These are phyloP conservation scores for Claviceps africana DNA, from an alignment of 2,329 filamentous ascomycete genomes.

Conservation along the genomic window DNA sequence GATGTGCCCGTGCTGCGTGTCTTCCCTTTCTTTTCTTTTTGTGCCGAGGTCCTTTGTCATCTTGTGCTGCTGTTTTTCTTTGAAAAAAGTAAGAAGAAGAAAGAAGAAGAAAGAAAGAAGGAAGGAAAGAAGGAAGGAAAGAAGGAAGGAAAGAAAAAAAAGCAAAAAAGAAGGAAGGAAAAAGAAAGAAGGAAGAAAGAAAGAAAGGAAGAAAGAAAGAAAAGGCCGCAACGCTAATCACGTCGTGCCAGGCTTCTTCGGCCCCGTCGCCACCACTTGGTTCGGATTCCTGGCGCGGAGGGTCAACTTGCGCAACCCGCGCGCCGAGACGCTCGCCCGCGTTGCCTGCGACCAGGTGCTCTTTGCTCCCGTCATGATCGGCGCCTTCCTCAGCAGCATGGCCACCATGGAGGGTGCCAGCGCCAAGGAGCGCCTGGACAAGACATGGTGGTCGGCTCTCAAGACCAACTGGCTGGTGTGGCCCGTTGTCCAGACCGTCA, in stretches of 20 bases:
- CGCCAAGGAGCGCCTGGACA: slow-evolving; percentile 52
- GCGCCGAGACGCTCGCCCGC: slow-evolving; percentile 59
- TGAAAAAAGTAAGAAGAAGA: too few species aligned
- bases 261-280: slow-evolving; percentile 78
- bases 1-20: not conserved
- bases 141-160: too few species aligned
- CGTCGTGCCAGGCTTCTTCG: slow-evolving; percentile 56
- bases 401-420: slow-evolving; percentile 59
- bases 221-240: too few species aligned
- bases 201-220: too few species aligned
- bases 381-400: slow-evolving; percentile 72
- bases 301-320: slow-evolving; percentile 49
- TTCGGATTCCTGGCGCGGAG: slow-evolving; percentile 63
- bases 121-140: too few species aligned
- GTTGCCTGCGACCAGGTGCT: slow-evolving; percentile 68
- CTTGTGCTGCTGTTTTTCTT: too few species aligned
- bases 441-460: slow-evolving; percentile 57
- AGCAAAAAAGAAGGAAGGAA: too few species aligned
- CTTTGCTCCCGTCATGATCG: slow-evolving; percentile 75
- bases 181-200: too few species aligned
- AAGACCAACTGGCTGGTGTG: slow-evolving; percentile 78
- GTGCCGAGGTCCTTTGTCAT: not conserved
- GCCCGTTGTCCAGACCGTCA: slow-evolving; percentile 72
- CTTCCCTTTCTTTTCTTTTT: not conserved
- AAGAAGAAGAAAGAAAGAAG: too few species aligned